Base-by-base conservation (phyloP, 1,284 basidiomycete genomes). In the Leccinum subrobustum region DNA sequence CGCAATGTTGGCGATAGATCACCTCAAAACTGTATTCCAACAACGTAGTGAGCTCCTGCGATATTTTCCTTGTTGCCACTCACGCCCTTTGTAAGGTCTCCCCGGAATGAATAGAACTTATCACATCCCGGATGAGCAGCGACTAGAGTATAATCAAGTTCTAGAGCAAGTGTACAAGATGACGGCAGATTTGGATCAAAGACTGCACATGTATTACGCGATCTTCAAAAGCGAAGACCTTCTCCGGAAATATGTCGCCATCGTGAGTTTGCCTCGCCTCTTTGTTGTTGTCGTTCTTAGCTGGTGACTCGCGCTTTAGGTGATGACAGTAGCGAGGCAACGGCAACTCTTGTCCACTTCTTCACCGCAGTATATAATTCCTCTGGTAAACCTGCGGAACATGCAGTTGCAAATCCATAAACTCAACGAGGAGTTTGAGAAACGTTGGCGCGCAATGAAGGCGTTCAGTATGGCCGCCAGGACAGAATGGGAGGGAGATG, bases 271-370 rank as follows among this genome's bases (percentile, higher is more conserved):
- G n/a, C 57, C 67, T 66, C 65, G 47, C 68, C 48, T 60, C 48
- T 50, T 68, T 60, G 44, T 61, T 27, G 52, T 58, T 29, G 16
- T 50, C 47, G 35, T 33, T 14, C 59, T 66, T 20, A 62, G 59
- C 11, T 60, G 57, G 44, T 60, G 55, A 31, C 39, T 54, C 16
- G 27, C 42, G 61, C 54, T 57, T 29, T 63, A 90, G 86, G 79
- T 82, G 52, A 67, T 78, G 55, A 79, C 81, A 3, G 80, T 83
- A 18, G 73, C 76, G 48, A 79, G 79, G 52, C 88, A 91, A 75
- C 75, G 82, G 33, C 68, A 67, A 6, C 71, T 85, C 59, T 65
- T 84, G 16, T 70, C 78, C 2, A 73, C 73, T 8, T 69, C 75
- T 8, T 77, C 74, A 57, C 51, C 51, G 27, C 82, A 81, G 47